Evolutionary conservation across 2,329 filamentous ascomycete genomes (phyloP), one percentile per base, ranked within the genome.

Genomic region (Aspergillus sp.): DNA sequence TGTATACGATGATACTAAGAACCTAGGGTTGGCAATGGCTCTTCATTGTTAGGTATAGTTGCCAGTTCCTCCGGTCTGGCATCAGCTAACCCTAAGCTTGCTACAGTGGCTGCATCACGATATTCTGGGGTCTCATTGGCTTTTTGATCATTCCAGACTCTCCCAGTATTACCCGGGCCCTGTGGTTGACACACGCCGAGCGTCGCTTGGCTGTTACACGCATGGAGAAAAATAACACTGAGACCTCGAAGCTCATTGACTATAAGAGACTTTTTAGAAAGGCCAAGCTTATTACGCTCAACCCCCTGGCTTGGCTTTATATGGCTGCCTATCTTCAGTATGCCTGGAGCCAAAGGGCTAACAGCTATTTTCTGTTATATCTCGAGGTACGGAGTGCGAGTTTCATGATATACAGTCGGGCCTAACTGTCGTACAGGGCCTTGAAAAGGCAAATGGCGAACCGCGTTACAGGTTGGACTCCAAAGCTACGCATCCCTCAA

Each of bases 141-240:
- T 59, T 64, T 3, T 35, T 59, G 4, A 57, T 63, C 15, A 64
- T 64, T n/a, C 62, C 62, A n/a, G 62, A 64, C 27, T 59, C 62
- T 4, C 62, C 62, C 3, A 52, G 44, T 11, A 58, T 64, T 1
- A 63, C 61, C 6, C 61, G 62, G 14, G 61, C 58, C 14, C 37
- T 64, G 14, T 64, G 62, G 62, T 56, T 64, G 19, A 63, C 62
- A 5, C 50, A 58, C 14, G 8, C 24, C 6, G 61, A 64, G 31
- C 62, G 62, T 33, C 39, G 14, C 2, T 37, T 64, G 27, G 58
- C 61, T 9, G 44, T 55, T 15, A 41, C 52, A 8, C 61, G 62
- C n/a, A 64, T 64, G 62, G 47, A 51, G n/a, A 57, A 56, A 19
- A 58, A 57, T n/a, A 52, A 57, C 3, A 58, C 57, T 3, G 54